Percentiles rank a stretch among this genome's conserved stretches.
Evolutionary conservation across 2,329 filamentous ascomycete genomes (phyloP).

Genomic region (Ascochyta pisi): DNA sequence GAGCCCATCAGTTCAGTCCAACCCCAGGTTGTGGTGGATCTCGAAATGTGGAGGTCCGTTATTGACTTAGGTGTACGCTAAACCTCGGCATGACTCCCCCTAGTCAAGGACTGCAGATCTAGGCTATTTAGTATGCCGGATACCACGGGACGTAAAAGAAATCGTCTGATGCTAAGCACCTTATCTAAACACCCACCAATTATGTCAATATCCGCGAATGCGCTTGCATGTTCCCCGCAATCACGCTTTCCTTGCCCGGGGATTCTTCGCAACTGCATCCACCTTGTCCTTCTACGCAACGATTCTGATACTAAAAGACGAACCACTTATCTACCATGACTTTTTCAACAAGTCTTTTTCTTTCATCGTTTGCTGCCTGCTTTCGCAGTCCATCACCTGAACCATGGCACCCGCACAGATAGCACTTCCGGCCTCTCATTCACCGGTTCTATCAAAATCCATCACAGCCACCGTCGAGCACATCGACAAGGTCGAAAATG

Average conservation of each 20-base stretch:
- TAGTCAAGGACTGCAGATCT: not conserved
- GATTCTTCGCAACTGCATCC: not conserved
- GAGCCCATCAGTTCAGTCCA: constrained; percentile 3
- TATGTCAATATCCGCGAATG: not conserved
- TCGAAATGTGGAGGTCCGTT: not conserved
- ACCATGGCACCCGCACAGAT: constrained; percentile 32
- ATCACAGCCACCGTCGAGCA: not conserved
- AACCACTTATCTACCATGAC: not conserved
- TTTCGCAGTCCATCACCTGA: not conserved
- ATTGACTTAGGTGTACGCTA: not conserved
- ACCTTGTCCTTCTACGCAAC: not conserved
- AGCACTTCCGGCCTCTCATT: constrained; percentile 17
- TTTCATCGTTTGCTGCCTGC: not conserved
- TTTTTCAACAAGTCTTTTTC: not conserved
- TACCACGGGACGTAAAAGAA: not conserved
- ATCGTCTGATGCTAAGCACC: not conserved
- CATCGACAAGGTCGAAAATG: constrained; percentile 2
- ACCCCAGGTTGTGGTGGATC: not conserved
- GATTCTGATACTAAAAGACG: not conserved
- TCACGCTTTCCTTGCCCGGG: not conserved
- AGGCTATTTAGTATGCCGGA: not conserved
- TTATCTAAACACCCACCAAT: not conserved
- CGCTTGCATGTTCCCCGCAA: not conserved
- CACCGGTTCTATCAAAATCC: constrained; percentile 2
- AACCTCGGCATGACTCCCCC: not conserved